Evolutionary conservation across 2,329 filamentous ascomycete genomes (phyloP).

Genomic region (Xylariales sp.): DNA sequence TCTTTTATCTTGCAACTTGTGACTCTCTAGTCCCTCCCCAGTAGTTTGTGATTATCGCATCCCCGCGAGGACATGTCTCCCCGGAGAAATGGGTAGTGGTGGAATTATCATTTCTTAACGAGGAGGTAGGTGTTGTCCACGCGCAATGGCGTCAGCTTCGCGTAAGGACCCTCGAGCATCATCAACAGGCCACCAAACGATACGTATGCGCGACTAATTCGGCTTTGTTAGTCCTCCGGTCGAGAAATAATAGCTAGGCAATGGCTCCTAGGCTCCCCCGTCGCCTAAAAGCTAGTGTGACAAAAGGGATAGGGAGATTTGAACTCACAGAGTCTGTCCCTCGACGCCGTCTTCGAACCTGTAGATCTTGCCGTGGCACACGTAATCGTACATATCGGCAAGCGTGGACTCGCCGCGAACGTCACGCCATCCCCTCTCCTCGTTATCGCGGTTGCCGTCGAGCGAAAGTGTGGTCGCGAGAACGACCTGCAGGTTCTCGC

Average conservation of each 20-base stretch:
- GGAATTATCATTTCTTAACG: conserved; percentile 79
- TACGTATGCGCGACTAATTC: conserved; percentile 84
- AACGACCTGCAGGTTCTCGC: conserved; percentile 82
- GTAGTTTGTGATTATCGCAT: conserved; percentile 35
- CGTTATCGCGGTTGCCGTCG: conserved; percentile 50
- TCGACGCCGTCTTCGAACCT: conserved; percentile 84
- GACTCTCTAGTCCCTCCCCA: conserved; percentile 26
- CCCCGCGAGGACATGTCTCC: conserved; percentile 6
- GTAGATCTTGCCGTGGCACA: conserved; percentile 90
- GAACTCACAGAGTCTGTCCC: conserved; percentile 84
- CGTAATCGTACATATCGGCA: conserved; percentile 87
- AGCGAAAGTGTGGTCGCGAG: conserved; percentile 87
- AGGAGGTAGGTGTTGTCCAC: conserved; percentile 96
- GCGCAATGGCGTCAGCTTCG: conserved; percentile 90
- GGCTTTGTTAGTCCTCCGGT: conserved; percentile 20
- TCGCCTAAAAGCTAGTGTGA: background rate
- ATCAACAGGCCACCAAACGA: conserved; percentile 94
- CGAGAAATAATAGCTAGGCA: background rate
- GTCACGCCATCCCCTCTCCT: conserved; percentile 78
- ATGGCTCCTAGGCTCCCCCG: background rate
- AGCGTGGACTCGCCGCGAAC: conserved; percentile 69
- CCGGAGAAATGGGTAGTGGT: conserved; percentile 8
- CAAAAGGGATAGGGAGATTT: background rate
- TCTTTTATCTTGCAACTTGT: conserved; percentile 28
- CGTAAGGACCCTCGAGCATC: conserved; percentile 92